Evolutionary conservation across 164 flowering plant genomes (phyloP).

Genomic region (Protea cynaroides): DNA sequence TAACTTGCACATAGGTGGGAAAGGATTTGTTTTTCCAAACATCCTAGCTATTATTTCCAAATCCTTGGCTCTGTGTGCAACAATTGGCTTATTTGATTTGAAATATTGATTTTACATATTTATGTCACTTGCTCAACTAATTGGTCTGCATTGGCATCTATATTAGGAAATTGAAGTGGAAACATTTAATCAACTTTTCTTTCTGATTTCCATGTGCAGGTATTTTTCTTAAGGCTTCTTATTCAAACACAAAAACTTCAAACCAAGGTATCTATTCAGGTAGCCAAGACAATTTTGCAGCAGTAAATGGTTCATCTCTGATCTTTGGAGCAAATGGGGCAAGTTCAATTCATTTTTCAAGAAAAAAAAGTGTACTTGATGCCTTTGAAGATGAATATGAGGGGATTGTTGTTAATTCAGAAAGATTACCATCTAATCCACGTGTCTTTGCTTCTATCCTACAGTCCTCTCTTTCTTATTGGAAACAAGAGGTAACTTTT

Average conservation of each 20-base stretch:
- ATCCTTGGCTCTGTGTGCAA: too few relatives aligned
- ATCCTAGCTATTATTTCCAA: too few relatives aligned
- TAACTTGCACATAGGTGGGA: too few relatives aligned
- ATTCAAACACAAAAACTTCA: conserved; percentile 27
- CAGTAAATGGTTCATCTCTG: conserved; percentile 20
- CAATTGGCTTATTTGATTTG: too few relatives aligned
- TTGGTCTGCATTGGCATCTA: neutral
- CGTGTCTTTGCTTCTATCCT: conserved; percentile 45
- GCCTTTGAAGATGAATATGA: conserved; percentile 68
- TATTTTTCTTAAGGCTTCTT: conserved; percentile 34
- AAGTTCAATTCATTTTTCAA: conserved; percentile 15
- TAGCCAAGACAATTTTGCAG: conserved; percentile 24
- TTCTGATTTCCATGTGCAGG: conserved; percentile 26
- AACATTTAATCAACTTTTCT: neutral
- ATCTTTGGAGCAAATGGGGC: conserved; percentile 38
- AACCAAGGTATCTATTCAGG: conserved; percentile 23
- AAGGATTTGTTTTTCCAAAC: too few relatives aligned
- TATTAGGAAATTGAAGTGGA: neutral
- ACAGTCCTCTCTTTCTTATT: conserved; percentile 52
- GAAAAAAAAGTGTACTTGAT: conserved; percentile 35
- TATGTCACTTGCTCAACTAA: neutral
- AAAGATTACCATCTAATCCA: conserved; percentile 52
- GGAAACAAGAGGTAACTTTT: conserved; percentile 59
- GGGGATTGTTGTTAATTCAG: conserved; percentile 62
- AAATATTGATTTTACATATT: too few relatives aligned